Percentiles rank a stretch among this genome's conserved stretches.
Evolutionary conservation across 768 basidiomycete species (phyloP).

Genomic region (Arthromyces matolae): DNA sequence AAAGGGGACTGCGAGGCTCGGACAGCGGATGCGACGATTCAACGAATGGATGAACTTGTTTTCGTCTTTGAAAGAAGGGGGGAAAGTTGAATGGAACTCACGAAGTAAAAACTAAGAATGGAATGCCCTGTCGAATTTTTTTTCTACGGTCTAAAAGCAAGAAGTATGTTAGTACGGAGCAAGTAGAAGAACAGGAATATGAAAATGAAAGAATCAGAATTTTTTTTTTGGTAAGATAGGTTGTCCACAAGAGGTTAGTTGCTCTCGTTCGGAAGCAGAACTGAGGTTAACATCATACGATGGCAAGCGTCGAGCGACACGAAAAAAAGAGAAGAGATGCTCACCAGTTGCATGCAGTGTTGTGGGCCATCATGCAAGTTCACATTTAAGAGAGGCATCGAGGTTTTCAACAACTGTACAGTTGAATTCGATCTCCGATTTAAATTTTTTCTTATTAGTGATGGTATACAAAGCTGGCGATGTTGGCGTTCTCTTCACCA

Average conservation of each 20-base stretch:
- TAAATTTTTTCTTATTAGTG: too few species aligned
- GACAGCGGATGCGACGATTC: conserved; percentile 43
- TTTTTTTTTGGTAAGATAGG: conserved; percentile 51
- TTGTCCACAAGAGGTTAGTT: conserved; percentile 73
- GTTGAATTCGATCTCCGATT: conserved; percentile 31
- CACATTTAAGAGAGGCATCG: conserved; percentile 1
- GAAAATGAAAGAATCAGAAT: conserved; percentile 40
- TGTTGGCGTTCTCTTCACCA: too few species aligned
- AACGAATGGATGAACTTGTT: conserved; percentile 87
- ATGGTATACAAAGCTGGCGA: too few species aligned
- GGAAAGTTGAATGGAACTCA: not conserved
- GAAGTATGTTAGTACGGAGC: not conserved
- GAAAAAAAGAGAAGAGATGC: not conserved
- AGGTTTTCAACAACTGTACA: conserved; percentile 36
- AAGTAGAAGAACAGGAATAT: conserved; percentile 14
- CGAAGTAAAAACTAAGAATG: conserved; percentile 22
- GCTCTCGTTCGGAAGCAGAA: conserved; percentile 83
- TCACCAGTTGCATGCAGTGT: conserved; percentile 14
- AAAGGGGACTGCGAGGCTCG: conserved; percentile 33
- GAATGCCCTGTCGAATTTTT: too few species aligned
- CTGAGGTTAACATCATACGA: conserved; percentile 17
- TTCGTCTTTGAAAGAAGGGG: conserved; percentile 45
- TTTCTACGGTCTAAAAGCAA: not conserved
- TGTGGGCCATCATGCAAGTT: not conserved
- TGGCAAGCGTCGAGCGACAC: not conserved